Evolutionary conservation across 495 filamentous ascomycete genomes (phyloP).

Genomic region (Aspergillus carlsbadensis): DNA sequence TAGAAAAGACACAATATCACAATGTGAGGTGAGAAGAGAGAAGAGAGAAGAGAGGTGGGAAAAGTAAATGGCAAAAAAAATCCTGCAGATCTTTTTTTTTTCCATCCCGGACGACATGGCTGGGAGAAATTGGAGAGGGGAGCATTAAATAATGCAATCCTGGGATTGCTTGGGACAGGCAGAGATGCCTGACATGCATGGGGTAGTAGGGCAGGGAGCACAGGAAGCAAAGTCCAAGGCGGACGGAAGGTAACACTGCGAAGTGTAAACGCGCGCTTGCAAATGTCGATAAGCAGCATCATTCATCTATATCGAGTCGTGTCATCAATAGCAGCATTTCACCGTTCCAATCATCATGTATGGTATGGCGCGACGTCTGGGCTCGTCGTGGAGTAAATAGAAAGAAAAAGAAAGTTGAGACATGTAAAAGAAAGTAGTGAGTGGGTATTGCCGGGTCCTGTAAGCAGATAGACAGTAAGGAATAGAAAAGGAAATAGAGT

Average conservation of each 20-base stretch:
- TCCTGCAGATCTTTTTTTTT: background rate
- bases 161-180: background rate
- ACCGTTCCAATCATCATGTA: conserved; percentile 27
- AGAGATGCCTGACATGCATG: conserved; percentile 7
- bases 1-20: background rate
- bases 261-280: conserved; percentile 11
- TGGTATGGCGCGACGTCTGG: conserved; percentile 10
- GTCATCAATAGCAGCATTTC: conserved; percentile 29
- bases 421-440: conserved; percentile 1
- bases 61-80: conserved; percentile 27
- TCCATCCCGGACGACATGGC: background rate
- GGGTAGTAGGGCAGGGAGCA: background rate
- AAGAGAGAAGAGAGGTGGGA: conserved; percentile 8
- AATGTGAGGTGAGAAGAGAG: background rate
- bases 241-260: conserved; percentile 12
- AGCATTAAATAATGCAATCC: background rate
- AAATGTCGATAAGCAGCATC: conserved; percentile 20
- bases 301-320: conserved; percentile 27
- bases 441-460: conserved; percentile 13
- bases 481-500: conserved; percentile 7
- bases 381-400: background rate
- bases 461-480: background rate
- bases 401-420: conserved; percentile 9
- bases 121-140: conserved; percentile 7
- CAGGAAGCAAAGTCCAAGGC: background rate